phyloP scores from a whole-genome alignment of 1,139 yeast species.

The Chernovozyma aurita region DNA sequence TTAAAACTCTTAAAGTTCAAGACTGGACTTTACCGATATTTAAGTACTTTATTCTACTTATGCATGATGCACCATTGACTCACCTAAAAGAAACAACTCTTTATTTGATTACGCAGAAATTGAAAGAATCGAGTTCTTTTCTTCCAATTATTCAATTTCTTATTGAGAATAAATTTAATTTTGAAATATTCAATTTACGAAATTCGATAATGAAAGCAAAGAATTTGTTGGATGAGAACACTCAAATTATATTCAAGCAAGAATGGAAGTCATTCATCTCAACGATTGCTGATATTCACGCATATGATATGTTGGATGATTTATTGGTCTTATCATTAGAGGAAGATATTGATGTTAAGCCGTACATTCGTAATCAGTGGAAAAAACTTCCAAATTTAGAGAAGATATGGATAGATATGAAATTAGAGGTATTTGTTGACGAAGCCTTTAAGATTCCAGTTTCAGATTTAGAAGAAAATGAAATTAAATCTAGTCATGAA shows the following conservation, averaged over 20 bases:
- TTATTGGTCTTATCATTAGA: conserved; percentile 14
- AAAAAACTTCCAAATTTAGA: conserved; percentile 11
- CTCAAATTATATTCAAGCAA: conserved; percentile 13
- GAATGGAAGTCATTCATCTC: conserved; percentile 19
- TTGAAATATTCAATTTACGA: conserved; percentile 17
- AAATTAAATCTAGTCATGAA: no score
- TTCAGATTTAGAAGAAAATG: no score
- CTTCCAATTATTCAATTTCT: conserved; percentile 18
- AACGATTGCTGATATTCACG: conserved; percentile 9
- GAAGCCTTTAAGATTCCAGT: no score
- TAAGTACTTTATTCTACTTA: conserved; percentile 27
- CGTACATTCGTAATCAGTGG: conserved; percentile 11
- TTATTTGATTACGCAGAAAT: conserved; percentile 15
- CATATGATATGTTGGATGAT: conserved; percentile 15
- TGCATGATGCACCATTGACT: conserved; percentile 33
- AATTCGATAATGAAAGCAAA: conserved; percentile 14
- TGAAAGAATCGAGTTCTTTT: conserved; percentile 14
- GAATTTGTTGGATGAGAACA: conserved; percentile 12
- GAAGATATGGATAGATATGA: conserved; percentile 6
- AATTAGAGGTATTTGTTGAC: not conserved
- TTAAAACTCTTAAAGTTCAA: conserved; percentile 17
- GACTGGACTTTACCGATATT: conserved; percentile 29
- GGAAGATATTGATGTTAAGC: conserved; percentile 13
- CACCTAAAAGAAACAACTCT: conserved; percentile 22
- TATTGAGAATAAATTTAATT: conserved; percentile 17